phyloP scores from a whole-genome alignment of 1,284 basidiomycete genomes.

The Pseudozyma hubeiensis region DNA sequence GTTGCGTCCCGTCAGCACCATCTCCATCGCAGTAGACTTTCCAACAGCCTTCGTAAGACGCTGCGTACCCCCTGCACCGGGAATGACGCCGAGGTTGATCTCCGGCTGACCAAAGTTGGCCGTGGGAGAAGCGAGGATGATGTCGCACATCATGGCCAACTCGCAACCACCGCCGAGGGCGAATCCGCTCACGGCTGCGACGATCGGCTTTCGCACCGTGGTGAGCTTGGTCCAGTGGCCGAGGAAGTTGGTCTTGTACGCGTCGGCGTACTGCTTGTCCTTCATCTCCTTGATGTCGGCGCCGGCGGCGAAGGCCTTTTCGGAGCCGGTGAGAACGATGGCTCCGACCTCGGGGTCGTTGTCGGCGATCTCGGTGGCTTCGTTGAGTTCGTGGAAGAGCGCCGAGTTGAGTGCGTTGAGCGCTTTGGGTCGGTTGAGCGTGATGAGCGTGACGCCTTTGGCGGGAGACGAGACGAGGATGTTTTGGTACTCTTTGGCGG shows the following conservation, averaged over 20 bases:
- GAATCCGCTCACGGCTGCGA: conserved; percentile 94
- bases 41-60: conserved; percentile 87
- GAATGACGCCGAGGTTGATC: conserved; percentile 96
- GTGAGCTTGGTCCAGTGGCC: conserved; percentile 86
- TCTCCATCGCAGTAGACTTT: conserved; percentile 95
- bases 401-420: conserved; percentile 76
- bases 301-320: conserved; percentile 93
- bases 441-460: conserved; percentile 84
- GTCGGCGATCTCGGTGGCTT: conserved; percentile 81
- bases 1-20: conserved; percentile 82
- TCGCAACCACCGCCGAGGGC: conserved; percentile 97
- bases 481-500: conserved; percentile 72
- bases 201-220: conserved; percentile 87
- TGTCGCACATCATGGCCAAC: conserved; percentile 94
- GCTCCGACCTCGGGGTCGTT: conserved; percentile 73
- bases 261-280: conserved; percentile 86
- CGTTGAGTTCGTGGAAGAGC: conserved; percentile 77
- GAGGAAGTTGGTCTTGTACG: conserved; percentile 89
- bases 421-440: conserved; percentile 94
- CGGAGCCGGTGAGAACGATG: conserved; percentile 92
- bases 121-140: conserved; percentile 91
- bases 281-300: conserved; percentile 95
- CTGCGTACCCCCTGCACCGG: conserved; percentile 85
- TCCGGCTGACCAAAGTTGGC: conserved; percentile 97
- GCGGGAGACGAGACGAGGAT: conserved; percentile 81